Percentiles rank a stretch among this genome's conserved stretches.
These are phyloP conservation scores for Heliocybe sulcata DNA, from an alignment of 1,284 basidiomycete genomes.

Conservation along the genomic window DNA sequence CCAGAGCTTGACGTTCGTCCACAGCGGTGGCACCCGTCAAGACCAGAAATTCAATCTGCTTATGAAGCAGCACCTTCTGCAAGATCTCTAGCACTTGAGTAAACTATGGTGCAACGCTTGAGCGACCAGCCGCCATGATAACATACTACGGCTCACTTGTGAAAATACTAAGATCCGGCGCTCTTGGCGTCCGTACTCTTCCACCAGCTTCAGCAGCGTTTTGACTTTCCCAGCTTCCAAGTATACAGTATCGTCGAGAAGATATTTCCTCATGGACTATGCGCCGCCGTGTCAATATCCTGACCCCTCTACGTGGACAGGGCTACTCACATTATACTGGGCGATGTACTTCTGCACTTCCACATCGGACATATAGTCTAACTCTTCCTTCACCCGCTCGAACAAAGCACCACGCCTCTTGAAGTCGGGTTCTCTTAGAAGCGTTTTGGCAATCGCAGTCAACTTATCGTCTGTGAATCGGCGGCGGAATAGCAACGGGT, in stretches of 20 bases:
- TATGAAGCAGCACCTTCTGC: slow-evolving; percentile 75
- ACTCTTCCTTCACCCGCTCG: slow-evolving; percentile 85
- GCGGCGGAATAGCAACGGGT: slow-evolving; percentile 92
- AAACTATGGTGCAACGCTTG: slow-evolving; percentile 46
- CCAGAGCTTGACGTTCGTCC: slow-evolving; percentile 87
- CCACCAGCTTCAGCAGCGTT: slow-evolving; percentile 67
- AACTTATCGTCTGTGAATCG: slow-evolving; percentile 78
- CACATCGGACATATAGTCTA: slow-evolving; percentile 93
- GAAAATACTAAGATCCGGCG: slow-evolving; percentile 92
- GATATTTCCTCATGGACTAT: slow-evolving; percentile 75
- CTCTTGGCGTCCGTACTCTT: slow-evolving; percentile 60
- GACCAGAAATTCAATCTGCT: slow-evolving; percentile 76
- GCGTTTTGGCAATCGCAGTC: slow-evolving; percentile 69
- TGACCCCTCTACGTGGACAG: slow-evolving; percentile 2
- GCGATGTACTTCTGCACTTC: slow-evolving; percentile 82
- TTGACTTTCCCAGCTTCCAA: slow-evolving; percentile 88
- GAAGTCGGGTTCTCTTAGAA: slow-evolving; percentile 90
- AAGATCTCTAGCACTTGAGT: slow-evolving; percentile 94
- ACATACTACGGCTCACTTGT: slow-evolving; percentile 43
- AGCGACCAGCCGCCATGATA: neutral
- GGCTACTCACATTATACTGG: slow-evolving; percentile 64
- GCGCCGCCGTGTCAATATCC: slow-evolving; percentile 9
- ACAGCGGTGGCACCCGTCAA: slow-evolving; percentile 94
- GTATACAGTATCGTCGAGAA: slow-evolving; percentile 73
- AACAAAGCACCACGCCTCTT: slow-evolving; percentile 72